Base-by-base conservation (phyloP, 202 grass and related monocot genomes). In the Brachypodium distachyon region DNA sequence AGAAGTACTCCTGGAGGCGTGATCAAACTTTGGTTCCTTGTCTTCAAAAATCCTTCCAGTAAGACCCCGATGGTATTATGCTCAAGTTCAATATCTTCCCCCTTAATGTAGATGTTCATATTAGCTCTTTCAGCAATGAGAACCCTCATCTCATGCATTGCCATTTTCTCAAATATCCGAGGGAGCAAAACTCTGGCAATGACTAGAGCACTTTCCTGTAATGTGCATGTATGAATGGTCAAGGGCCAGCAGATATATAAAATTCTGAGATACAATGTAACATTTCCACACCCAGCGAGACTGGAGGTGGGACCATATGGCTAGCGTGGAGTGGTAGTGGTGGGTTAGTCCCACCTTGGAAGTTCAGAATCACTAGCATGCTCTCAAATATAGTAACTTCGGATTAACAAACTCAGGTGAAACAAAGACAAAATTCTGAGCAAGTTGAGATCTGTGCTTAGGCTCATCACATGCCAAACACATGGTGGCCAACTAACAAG, bases 11-110 rank as follows among this genome's bases (percentile, higher is more conserved):
- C 86, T 38, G 95, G 91, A 77, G 91, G 55, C 17, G 80, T 83
- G 68, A 98, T 84, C 62, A 97, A 77, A 61, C 18, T 85, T 75
- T 59, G 87, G 40, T 63, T 77, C 23, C 62, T 37, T 21, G 58
- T 81, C 87, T 79, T 91, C 82, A 98, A 67, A 88, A 92, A 98
- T 29, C 95, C 95, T 82, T 98, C 91, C 50, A 98, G 81, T 56
- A 97, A 88, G 89, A 97, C 88, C 46, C 84, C 73, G 34, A 90
- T 19, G 80, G 69, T 53, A 77, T 86, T 94, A 62, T 84, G 77
- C 69, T 65, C 68, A 1, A 94, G 50, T 65, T 92, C 84, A 42
- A 92, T 64, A 3, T 61, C 76, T 77, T 94, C 95, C 52, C 95
- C 91, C 86, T 92, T 98, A 74, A 92, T 94, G 62, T 92, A 89